A percentile compares a stretch with the other conserved stretches of the same genome.
phyloP scores from a whole-genome alignment of 495 filamentous ascomycete genomes.

The Hypoxylon fragiforme region DNA sequence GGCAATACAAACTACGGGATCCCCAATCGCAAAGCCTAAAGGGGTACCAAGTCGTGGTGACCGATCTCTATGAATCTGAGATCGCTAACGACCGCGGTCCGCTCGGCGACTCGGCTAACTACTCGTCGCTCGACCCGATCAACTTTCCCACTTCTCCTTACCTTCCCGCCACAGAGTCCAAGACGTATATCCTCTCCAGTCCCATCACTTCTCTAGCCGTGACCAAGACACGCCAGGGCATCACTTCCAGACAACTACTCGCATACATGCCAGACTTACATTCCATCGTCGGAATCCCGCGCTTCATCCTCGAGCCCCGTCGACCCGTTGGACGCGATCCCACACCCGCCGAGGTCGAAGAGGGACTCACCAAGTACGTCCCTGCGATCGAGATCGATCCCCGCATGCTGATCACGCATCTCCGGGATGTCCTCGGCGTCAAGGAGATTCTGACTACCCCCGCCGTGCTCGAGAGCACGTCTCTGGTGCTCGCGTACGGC shows the following conservation, averaged over 20 bases:
- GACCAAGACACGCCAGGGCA: slow-evolving; percentile 89
- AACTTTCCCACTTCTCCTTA: slow-evolving; percentile 44
- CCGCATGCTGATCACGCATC: slow-evolving; percentile 78
- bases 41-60: slow-evolving; percentile 84
- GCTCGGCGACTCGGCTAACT: slow-evolving; percentile 67
- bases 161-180: slow-evolving; percentile 72
- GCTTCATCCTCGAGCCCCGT: slow-evolving; percentile 78
- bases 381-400: slow-evolving; percentile 84
- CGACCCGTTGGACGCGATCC: slow-evolving; percentile 85
- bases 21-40: slow-evolving; percentile 61
- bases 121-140: slow-evolving; percentile 68
- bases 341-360: slow-evolving; percentile 73
- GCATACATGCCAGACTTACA: slow-evolving; percentile 71
- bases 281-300: slow-evolving; percentile 77
- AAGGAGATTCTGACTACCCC: slow-evolving; percentile 71
- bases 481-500: slow-evolving; percentile 87
- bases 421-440: slow-evolving; percentile 77
- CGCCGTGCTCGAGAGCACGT: slow-evolving; percentile 88
- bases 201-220: slow-evolving; percentile 78
- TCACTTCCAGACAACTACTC: slow-evolving; percentile 81
- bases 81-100: slow-evolving; percentile 83
- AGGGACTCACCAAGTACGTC: slow-evolving; percentile 76
- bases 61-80: slow-evolving; percentile 87
- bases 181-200: slow-evolving; percentile 76
- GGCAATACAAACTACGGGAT: slow-evolving; percentile 55